phyloP scores from a whole-genome alignment of 495 filamentous ascomycete genomes.

The Xylaria longipes region DNA sequence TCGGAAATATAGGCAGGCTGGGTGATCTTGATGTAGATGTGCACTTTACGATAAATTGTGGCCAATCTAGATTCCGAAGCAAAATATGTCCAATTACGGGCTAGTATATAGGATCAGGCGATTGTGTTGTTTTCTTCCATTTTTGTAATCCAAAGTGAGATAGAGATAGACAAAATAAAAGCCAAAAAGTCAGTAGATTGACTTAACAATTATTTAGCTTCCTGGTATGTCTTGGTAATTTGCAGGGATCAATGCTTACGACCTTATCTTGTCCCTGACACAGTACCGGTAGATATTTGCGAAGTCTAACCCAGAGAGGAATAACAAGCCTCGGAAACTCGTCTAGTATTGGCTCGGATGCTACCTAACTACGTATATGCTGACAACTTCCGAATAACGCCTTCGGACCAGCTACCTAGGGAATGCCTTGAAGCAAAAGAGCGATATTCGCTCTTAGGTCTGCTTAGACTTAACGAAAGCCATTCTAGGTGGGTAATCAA shows the following conservation, averaged over 20 bases:
- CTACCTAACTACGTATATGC: neutral
- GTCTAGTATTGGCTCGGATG: slow-evolving; percentile 5
- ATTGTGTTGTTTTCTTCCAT: neutral
- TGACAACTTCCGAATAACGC: neutral
- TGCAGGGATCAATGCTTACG: slow-evolving; percentile 3
- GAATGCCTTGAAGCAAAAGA: neutral
- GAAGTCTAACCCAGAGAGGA: slow-evolving; percentile 6
- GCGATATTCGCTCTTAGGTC: neutral
- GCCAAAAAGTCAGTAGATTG: neutral
- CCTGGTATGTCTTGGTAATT: neutral
- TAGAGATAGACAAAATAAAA: neutral
- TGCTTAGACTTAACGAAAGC: neutral
- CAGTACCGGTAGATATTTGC: neutral
- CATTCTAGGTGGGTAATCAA: neutral
- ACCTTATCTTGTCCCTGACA: slow-evolving; percentile 9
- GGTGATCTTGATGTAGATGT: neutral
- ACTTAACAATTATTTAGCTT: neutral
- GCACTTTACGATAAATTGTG: neutral
- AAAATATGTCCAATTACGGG: neutral
- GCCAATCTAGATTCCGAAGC: neutral
- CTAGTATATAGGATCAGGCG: neutral
- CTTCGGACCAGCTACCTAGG: neutral
- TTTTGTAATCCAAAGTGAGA: neutral
- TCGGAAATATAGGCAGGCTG: slow-evolving; percentile 9
- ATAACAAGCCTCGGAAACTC: neutral